Conservation (phyloP, 768 basidiomycete species). For the Lepiota subincarnata region DNA sequence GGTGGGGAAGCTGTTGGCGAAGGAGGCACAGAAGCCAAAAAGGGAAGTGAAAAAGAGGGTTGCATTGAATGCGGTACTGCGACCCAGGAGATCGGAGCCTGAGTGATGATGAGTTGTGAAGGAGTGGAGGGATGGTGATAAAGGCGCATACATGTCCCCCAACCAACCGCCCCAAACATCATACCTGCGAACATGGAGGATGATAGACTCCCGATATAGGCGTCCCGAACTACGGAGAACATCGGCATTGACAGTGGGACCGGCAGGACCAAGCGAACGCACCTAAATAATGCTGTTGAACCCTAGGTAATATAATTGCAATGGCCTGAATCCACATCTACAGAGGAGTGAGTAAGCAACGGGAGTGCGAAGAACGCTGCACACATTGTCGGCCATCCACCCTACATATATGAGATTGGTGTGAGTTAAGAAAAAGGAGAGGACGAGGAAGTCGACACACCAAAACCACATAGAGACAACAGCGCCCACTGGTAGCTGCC, state of each 20-base stretch:
- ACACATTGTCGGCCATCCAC: conserved; percentile 92
- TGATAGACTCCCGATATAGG: conserved; percentile 75
- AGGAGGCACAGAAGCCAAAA: conserved; percentile 80
- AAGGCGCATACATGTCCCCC: conserved; percentile 79
- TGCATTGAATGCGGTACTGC: conserved; percentile 86
- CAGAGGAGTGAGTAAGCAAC: conserved; percentile 13
- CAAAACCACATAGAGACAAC: conserved; percentile 82
- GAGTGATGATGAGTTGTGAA: neutral
- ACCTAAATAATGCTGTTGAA: conserved; percentile 86
- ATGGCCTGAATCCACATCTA: conserved; percentile 94
- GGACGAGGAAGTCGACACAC: conserved; percentile 40
- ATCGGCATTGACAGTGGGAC: neutral
- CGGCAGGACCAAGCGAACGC: conserved; percentile 17
- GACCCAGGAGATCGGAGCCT: conserved; percentile 87
- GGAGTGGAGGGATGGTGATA: neutral
- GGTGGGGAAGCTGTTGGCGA: conserved; percentile 59
- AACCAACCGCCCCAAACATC: conserved; percentile 91
- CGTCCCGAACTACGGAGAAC: conserved; percentile 56
- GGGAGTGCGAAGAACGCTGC: conserved; percentile 17
- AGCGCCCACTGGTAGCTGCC: conserved; percentile 84
- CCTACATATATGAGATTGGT: conserved; percentile 38
- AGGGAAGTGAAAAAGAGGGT: conserved; percentile 88
- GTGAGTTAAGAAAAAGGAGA: conserved; percentile 2
- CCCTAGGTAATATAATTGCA: conserved; percentile 92
- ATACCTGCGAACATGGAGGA: conserved; percentile 94